Conservation (phyloP, 2,329 filamentous ascomycete species). For the Uncinocarpus reesii region DNA sequence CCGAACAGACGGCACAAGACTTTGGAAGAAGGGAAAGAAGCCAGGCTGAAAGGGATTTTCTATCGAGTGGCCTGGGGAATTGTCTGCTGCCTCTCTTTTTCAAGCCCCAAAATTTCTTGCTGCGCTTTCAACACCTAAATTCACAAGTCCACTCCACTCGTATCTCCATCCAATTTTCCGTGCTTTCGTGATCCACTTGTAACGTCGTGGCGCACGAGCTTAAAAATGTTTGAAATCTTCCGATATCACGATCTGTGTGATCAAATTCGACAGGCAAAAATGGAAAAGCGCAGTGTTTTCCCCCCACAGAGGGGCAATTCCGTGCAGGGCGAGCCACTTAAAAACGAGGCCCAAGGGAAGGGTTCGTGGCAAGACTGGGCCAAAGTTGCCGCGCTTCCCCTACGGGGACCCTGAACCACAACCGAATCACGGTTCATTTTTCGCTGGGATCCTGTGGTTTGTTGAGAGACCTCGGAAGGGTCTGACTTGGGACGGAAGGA, state of each 20-base stretch:
- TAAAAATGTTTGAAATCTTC: neutral
- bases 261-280: neutral
- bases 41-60: no score
- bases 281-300: neutral
- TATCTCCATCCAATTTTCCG: slow-evolving; percentile 3
- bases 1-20: no score
- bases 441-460: no score
- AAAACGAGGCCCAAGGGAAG: neutral
- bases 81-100: no score
- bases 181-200: neutral
- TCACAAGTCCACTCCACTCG: neutral
- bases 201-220: neutral
- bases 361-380: no score
- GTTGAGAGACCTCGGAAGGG: no score
- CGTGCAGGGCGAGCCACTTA: neutral
- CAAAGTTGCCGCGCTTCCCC: no score
- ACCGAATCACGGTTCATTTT: no score
- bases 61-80: no score
- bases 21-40: no score
- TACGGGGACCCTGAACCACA: no score
- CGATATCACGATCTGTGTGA: neutral
- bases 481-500: neutral
- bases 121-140: neutral
- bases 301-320: neutral
- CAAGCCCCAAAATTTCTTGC: neutral